These are phyloP conservation scores for Colletotrichum kahawae DNA, from an alignment of 2,329 filamentous ascomycete species.

Conservation along the genomic window DNA sequence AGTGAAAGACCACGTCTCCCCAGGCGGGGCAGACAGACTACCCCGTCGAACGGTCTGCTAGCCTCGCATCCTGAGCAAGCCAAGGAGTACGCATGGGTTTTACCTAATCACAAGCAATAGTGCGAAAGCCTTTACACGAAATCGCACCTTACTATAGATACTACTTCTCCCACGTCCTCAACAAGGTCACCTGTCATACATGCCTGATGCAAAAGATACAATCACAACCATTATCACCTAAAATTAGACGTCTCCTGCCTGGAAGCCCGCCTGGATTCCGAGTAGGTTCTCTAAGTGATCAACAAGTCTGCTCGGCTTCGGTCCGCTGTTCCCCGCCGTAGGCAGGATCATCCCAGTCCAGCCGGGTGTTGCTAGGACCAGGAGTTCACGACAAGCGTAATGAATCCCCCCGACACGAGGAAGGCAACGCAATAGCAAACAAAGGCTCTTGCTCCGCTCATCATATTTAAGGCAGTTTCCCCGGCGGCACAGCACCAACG, in stretches of 20 bases:
- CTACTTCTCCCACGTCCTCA: no score
- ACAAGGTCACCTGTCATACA: no score
- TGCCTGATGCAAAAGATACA: no score
- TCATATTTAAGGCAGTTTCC: not conserved
- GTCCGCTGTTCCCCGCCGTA: not conserved
- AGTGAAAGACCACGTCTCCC: not conserved
- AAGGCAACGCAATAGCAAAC: not conserved
- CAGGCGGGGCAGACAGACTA: not conserved
- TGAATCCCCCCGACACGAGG: not conserved
- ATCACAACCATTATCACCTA: no score
- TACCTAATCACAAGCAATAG: not conserved
- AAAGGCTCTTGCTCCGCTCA: not conserved
- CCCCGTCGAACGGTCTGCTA: not conserved
- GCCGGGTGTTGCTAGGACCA: not conserved
- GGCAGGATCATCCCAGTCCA: not conserved
- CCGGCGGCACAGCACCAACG: not conserved
- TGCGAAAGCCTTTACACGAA: not conserved
- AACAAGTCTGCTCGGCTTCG: not conserved
- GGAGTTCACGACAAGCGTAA: not conserved
- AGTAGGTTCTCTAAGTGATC: not conserved
- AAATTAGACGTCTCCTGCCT: no score
- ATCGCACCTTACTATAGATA: no score
- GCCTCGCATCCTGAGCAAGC: not conserved
- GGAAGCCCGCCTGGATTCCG: no score
- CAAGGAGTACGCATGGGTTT: not conserved